Conservation (phyloP, 2,329 filamentous ascomycete species). For the Penicillium frequentans region DNA sequence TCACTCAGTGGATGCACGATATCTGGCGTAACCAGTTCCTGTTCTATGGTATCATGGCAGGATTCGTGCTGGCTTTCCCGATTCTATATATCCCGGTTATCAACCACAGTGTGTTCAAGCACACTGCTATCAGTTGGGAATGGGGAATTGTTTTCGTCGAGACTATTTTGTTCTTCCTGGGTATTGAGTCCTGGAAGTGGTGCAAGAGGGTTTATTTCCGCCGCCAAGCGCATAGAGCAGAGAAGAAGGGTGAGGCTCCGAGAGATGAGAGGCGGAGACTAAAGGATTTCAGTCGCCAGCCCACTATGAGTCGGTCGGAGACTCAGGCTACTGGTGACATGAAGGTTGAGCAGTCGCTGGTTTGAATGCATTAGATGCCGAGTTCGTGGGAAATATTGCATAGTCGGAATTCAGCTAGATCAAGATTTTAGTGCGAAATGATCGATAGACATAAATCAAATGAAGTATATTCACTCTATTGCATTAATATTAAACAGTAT, state of each 20-base stretch:
- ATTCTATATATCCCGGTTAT: slow-evolving; percentile 68
- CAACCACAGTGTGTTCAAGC: slow-evolving; percentile 66
- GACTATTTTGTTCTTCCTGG: slow-evolving; percentile 61
- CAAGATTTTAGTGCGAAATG: too few relatives aligned
- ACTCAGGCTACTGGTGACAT: slow-evolving; percentile 26
- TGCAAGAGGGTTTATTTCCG: slow-evolving; percentile 60
- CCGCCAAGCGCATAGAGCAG: slow-evolving; percentile 19
- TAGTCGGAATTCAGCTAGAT: not conserved
- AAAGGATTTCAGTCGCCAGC: slow-evolving; percentile 33
- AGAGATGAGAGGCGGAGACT: slow-evolving; percentile 13
- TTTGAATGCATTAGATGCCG: slow-evolving; percentile 13
- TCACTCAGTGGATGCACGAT: slow-evolving; percentile 67
- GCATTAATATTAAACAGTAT: not conserved
- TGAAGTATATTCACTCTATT: not conserved
- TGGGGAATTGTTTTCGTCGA: slow-evolving; percentile 68
- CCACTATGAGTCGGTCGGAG: slow-evolving; percentile 34
- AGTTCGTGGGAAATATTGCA: not conserved
- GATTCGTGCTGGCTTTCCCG: slow-evolving; percentile 59
- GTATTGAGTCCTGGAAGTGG: slow-evolving; percentile 68
- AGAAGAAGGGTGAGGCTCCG: slow-evolving; percentile 3
- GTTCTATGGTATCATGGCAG: slow-evolving; percentile 63
- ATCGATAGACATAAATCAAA: not conserved
- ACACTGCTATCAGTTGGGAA: slow-evolving; percentile 66
- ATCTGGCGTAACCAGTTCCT: slow-evolving; percentile 73
- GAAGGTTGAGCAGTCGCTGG: slow-evolving; percentile 30